Evolutionary conservation across 2,329 filamentous ascomycete genomes (phyloP).

Genomic region (Ceratocystis cubensis): DNA sequence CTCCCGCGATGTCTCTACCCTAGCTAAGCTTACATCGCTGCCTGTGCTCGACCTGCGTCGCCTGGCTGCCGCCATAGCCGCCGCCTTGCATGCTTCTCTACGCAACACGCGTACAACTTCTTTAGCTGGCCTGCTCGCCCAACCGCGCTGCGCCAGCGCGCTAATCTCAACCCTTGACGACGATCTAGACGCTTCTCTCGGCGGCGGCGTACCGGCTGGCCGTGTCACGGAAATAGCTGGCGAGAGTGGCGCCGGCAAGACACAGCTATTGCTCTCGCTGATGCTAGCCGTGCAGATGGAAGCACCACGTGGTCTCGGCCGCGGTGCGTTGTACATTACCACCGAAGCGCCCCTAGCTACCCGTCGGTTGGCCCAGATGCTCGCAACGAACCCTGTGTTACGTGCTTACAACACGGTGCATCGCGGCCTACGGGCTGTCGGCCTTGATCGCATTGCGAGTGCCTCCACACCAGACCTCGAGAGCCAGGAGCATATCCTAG

Average conservation of each 20-base stretch:
- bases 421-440: constrained; percentile 34
- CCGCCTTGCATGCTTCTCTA: constrained; percentile 53
- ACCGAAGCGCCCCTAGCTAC: constrained; percentile 83
- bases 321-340: constrained; percentile 80
- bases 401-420: constrained; percentile 37
- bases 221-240: constrained; percentile 82
- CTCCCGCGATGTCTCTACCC: constrained; percentile 66
- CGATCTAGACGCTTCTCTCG: constrained; percentile 54
- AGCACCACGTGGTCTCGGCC: constrained; percentile 54
- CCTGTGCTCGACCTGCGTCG: constrained; percentile 69
- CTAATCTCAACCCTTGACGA: constrained; percentile 69
- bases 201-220: constrained; percentile 68
- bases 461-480: constrained; percentile 82
- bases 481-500: constrained; percentile 86
- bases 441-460: constrained; percentile 64
- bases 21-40: constrained; percentile 74
- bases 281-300: constrained; percentile 76
- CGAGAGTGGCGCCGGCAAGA: constrained; percentile 90
- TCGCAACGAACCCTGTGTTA: constrained; percentile 30
- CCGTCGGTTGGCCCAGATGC: constrained; percentile 65
- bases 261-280: constrained; percentile 77
- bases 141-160: background rate
- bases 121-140: background rate
- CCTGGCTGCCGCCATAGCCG: constrained; percentile 54
- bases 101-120: constrained; percentile 22